Percentiles rank a stretch among this genome's conserved stretches.
These are phyloP conservation scores for Stephania japonica DNA, from an alignment of 164 flowering plant species.

Conservation along the genomic window DNA sequence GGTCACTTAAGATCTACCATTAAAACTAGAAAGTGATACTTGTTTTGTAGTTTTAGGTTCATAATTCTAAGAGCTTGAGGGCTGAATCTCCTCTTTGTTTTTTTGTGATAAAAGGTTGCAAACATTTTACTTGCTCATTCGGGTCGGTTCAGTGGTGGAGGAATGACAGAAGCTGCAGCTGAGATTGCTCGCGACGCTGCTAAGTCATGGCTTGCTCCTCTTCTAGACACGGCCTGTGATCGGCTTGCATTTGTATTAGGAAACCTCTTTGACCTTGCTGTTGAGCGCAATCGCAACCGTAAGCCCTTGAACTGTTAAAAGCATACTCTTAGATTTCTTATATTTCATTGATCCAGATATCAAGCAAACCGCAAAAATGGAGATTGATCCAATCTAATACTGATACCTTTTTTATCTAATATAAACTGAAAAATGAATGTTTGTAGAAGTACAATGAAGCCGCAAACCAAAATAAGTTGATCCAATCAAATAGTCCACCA, in stretches of 20 bases:
- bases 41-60: neutral
- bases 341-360: neutral
- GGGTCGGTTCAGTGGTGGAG: constrained; percentile 77
- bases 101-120: constrained; percentile 57
- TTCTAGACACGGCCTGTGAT: constrained; percentile 90
- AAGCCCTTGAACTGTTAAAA: constrained; percentile 37
- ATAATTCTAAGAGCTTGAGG: neutral
- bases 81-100: neutral
- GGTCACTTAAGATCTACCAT: neutral
- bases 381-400: neutral
- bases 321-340: neutral
- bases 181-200: constrained; percentile 98
- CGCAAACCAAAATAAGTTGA: too few relatives aligned
- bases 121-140: constrained; percentile 98
- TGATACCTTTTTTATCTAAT: too few relatives aligned
- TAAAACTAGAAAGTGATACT: neutral
- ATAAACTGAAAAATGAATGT: too few relatives aligned
- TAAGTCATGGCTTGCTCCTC: constrained; percentile 90
- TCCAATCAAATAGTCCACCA: neutral
- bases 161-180: constrained; percentile 80
- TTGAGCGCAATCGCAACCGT: constrained; percentile 57
- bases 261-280: constrained; percentile 83
- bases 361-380: neutral
- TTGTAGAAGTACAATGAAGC: too few relatives aligned
- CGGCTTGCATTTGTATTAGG: constrained; percentile 89